These are phyloP conservation scores for Mycena rebaudengoi DNA, from an alignment of 768 basidiomycete species.

Conservation along the genomic window DNA sequence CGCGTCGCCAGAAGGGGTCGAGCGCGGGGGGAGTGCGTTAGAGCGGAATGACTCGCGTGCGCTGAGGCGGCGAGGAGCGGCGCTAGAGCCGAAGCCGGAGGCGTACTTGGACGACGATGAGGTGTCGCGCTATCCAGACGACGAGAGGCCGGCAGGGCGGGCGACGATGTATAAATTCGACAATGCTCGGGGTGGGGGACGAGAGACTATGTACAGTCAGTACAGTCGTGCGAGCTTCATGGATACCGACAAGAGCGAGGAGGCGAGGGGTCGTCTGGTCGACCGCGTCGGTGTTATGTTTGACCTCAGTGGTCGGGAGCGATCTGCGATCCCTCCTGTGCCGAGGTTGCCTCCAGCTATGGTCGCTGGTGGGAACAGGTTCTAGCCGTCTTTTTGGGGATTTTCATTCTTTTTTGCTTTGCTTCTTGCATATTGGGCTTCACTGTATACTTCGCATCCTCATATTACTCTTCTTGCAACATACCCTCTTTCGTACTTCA, in stretches of 20 bases:
- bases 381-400: constrained; percentile 35
- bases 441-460: background rate
- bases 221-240: constrained; percentile 63
- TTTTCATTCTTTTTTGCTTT: background rate
- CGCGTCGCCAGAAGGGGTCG: constrained; percentile 26
- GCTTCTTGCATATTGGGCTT: background rate
- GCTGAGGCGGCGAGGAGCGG: constrained; percentile 7
- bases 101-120: constrained; percentile 29
- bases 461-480: constrained; percentile 3
- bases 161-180: constrained; percentile 35
- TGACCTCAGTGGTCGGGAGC: constrained; percentile 46
- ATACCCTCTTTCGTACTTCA: too few species aligned
- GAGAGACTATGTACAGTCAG: constrained; percentile 51
- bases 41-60: constrained; percentile 39
- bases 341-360: constrained; percentile 50
- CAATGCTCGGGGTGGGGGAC: constrained; percentile 35
- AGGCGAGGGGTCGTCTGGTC: constrained; percentile 58
- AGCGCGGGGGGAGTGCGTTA: constrained; percentile 29
- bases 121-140: constrained; percentile 34
- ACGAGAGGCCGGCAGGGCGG: constrained; percentile 29
- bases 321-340: constrained; percentile 50
- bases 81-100: background rate
- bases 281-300: constrained; percentile 62
- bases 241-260: constrained; percentile 61
- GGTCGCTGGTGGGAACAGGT: constrained; percentile 37